These are phyloP conservation scores for Ganoderma sinense DNA, from an alignment of 1,284 basidiomycete genomes.

Conservation along the genomic window DNA sequence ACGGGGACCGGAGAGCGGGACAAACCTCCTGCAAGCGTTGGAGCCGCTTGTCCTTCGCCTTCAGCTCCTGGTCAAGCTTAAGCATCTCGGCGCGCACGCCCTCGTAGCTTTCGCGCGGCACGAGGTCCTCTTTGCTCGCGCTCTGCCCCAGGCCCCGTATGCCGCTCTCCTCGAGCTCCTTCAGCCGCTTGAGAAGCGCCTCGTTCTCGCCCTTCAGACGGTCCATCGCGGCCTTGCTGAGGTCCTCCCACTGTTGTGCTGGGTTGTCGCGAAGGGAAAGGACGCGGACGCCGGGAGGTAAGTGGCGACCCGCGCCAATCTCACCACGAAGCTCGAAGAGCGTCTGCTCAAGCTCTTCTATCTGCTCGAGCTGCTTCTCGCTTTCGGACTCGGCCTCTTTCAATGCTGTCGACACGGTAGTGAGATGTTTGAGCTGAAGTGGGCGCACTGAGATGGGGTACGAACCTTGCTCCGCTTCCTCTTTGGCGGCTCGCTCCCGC, in stretches of 20 bases:
- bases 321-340: conserved; percentile 80
- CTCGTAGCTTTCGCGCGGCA: conserved; percentile 77
- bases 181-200: conserved; percentile 65
- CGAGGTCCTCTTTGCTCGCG: conserved; percentile 47
- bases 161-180: conserved; percentile 57
- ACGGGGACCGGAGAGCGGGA: neutral
- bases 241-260: conserved; percentile 73
- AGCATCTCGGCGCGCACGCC: conserved; percentile 71
- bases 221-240: conserved; percentile 72
- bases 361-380: conserved; percentile 53
- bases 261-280: conserved; percentile 80
- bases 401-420: conserved; percentile 50
- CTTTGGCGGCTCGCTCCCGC: conserved; percentile 46
- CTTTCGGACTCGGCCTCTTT: conserved; percentile 46
- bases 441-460: neutral
- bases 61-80: conserved; percentile 73
- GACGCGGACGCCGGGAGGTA: conserved; percentile 75
- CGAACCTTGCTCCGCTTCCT: conserved; percentile 54
- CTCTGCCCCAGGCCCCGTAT: conserved; percentile 28
- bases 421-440: neutral
- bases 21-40: conserved; percentile 74
- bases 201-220: conserved; percentile 79
- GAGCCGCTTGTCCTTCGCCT: conserved; percentile 80
- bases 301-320: conserved; percentile 79
- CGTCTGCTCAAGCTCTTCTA: conserved; percentile 72